These are phyloP conservation scores for Macroventuria anomochaeta DNA, from an alignment of 2,329 filamentous ascomycete genomes.

Conservation along the genomic window DNA sequence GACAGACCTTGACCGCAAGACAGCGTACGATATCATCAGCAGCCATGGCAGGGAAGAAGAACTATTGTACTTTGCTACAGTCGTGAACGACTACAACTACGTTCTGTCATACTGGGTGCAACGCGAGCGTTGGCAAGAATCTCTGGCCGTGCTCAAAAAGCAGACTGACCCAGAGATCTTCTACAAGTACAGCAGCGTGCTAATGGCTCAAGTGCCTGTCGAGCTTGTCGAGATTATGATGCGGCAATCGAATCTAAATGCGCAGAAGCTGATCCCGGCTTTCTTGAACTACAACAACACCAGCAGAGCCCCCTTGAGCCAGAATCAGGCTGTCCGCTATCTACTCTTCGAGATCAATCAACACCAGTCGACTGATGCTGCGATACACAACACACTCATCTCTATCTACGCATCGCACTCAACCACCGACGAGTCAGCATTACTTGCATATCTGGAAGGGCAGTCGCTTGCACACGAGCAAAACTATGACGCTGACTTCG, in stretches of 20 bases:
- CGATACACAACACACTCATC: slow-evolving; percentile 95
- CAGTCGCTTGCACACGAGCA: slow-evolving; percentile 78
- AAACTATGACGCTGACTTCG: slow-evolving; percentile 93
- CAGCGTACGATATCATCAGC: slow-evolving; percentile 93
- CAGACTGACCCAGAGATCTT: slow-evolving; percentile 93
- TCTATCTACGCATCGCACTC: slow-evolving; percentile 92
- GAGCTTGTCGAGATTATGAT: slow-evolving; percentile 95
- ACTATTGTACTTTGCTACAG: slow-evolving; percentile 86
- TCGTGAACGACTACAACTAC: slow-evolving; percentile 90
- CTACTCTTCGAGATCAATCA: slow-evolving; percentile 92
- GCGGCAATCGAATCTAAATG: slow-evolving; percentile 84
- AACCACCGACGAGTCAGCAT: slow-evolving; percentile 80
- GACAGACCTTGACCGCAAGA: slow-evolving; percentile 84
- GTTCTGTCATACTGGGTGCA: slow-evolving; percentile 98
- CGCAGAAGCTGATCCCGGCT: slow-evolving; percentile 88
- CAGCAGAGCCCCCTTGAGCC: slow-evolving; percentile 67
- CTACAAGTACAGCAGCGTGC: slow-evolving; percentile 95
- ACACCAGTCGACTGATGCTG: slow-evolving; percentile 78
- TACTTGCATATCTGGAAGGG: slow-evolving; percentile 87
- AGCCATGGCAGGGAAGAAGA: slow-evolving; percentile 95
- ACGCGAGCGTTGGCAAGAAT: slow-evolving; percentile 87
- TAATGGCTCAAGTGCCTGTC: slow-evolving; percentile 85
- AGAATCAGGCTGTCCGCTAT: slow-evolving; percentile 92
- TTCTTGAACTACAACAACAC: slow-evolving; percentile 91
- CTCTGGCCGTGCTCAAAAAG: slow-evolving; percentile 85